Percentiles rank a stretch among this genome's conserved stretches.
phyloP scores from a whole-genome alignment of 805 yeast species.

The Teunomyces cretensis region DNA sequence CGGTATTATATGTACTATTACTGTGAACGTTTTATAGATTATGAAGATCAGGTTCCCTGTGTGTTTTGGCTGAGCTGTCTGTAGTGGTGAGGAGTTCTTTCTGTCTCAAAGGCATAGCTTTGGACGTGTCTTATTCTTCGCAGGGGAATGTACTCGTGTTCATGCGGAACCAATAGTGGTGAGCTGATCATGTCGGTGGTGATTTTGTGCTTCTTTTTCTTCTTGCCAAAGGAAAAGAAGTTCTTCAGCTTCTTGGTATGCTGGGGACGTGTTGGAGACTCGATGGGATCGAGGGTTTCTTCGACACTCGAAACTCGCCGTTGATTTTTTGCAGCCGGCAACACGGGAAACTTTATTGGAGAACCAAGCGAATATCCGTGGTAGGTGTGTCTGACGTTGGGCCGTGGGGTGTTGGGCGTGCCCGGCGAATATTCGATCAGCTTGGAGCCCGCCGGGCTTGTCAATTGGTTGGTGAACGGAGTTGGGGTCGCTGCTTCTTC shows the following conservation, averaged over 20 bases:
- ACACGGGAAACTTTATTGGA: neutral
- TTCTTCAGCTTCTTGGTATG: neutral
- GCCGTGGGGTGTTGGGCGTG: neutral
- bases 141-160: neutral
- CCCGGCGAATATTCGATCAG: neutral
- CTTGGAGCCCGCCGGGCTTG: neutral
- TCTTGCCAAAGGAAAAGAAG: neutral
- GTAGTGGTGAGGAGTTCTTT: neutral
- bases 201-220: neutral
- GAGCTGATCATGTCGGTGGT: conserved; percentile 1
- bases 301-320: neutral
- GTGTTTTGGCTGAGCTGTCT: neutral
- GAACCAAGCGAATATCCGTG: neutral
- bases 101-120: neutral
- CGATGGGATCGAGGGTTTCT: neutral
- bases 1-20: neutral
- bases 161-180: neutral
- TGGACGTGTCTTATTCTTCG: neutral
- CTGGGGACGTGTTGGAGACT: neutral
- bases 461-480: neutral
- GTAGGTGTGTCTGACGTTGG: neutral
- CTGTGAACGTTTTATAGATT: conserved; percentile 3
- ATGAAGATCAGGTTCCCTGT: neutral
- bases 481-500: neutral
- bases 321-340: neutral